Evolutionary conservation across 805 yeast species (phyloP).

Genomic region (Myxozyma geophila): DNA sequence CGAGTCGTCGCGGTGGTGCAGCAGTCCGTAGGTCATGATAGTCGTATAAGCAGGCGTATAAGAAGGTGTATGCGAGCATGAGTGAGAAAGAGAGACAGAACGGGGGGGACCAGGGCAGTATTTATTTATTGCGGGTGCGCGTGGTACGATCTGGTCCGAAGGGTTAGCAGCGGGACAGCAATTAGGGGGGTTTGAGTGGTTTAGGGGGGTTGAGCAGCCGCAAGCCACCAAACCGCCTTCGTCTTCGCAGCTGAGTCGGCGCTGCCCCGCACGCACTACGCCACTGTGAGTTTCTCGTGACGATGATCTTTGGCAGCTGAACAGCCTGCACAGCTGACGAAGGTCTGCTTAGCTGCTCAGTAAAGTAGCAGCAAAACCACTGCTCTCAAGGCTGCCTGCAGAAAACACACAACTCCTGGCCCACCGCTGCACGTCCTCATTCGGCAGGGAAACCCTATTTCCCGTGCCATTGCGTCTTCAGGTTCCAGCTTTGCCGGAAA

Average conservation of each 20-base stretch:
- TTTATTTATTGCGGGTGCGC: background rate
- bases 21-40: conserved; percentile 24
- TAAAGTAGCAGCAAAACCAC: no score
- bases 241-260: no score
- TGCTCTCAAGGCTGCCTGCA: background rate
- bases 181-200: no score
- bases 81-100: background rate
- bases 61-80: background rate
- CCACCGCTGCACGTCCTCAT: background rate
- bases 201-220: no score
- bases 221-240: no score
- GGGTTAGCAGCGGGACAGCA: no score
- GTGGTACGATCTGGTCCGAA: background rate
- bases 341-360: no score
- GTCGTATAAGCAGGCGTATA: background rate
- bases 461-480: conserved; percentile 14
- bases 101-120: background rate
- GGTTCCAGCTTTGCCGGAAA: background rate
- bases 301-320: background rate
- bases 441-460: background rate
- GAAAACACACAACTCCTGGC: no score
- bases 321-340: background rate
- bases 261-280: no score
- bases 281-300: background rate
- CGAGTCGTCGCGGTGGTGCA: conserved; percentile 26